Base-by-base conservation (phyloP, 1,284 basidiomycete genomes). In the Macrocystidia cucumis region DNA sequence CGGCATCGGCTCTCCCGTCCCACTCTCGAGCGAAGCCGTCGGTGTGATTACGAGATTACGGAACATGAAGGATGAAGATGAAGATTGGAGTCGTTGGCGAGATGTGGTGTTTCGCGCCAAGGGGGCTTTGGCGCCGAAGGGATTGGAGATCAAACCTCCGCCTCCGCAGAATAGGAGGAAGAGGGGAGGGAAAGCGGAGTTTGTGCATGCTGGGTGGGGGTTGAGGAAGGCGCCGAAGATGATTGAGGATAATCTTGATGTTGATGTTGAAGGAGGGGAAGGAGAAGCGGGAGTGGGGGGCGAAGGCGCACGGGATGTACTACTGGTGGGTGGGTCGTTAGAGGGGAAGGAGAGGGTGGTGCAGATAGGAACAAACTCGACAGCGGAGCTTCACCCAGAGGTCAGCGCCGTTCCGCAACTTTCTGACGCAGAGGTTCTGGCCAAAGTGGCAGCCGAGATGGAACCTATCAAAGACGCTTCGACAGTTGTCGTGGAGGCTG, bases 61-160 rank as follows among this genome's bases (percentile, higher is more conserved):
- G 38, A 85, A 87, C 52, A 81, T 85, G 75, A 91, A 92, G 69
- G 91, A 97, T 55, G 86, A 91, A 61, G 75, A 81, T 40, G 92
- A 97, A 52, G 90, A 93, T 48, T 95, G 88, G 87, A 78, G 88
- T 37, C 73, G 89, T 34, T 90, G 85, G 84, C 71, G 86, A 14
- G 89, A 92, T 51, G 79, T 89, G 25, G 72, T 89, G 5, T 90
- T 86, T 56, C 71, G 74, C 1, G 78, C 78, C 5, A 88, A 83
- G 58, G 75, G 74, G 6, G 59, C 62, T 26, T 55, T 83, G 35
- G 56, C 62, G 4, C 79, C 80, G 0, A 61, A 62, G 31, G 55
- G 61, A 31, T 55, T 77, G 44, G 54, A 65, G 37, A 51, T 65
- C 32, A 60, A 68, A 32, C 68, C 72, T 1, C 63, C 71, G 2